Percentiles rank a stretch among this genome's conserved stretches.
Evolutionary conservation across 441 rosid species (phyloP).

Genomic region (Eutrema salsugineum): DNA sequence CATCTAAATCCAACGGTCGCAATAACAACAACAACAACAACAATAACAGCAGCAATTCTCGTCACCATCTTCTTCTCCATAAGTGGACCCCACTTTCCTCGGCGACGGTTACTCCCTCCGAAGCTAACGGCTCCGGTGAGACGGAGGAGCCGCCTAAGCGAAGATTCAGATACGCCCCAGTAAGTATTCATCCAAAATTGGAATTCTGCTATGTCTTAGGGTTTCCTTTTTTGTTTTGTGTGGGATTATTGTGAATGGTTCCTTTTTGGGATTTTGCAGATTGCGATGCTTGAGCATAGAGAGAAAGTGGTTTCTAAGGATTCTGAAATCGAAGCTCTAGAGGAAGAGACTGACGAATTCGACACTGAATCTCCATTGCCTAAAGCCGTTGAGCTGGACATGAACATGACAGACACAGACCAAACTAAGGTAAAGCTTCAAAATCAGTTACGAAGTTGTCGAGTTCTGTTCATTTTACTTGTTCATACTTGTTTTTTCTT

Average conservation of each 20-base stretch:
- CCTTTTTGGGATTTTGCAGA: constrained; percentile 31
- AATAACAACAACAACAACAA: constrained; percentile 12
- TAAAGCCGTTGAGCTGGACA: constrained; percentile 35
- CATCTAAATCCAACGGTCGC: constrained; percentile 46
- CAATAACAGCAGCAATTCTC: constrained; percentile 23
- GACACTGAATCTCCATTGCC: constrained; percentile 31
- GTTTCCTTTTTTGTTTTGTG: not conserved
- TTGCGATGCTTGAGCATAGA: constrained; percentile 72
- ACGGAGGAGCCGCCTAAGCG: constrained; percentile 70
- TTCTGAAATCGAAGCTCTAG: constrained; percentile 43
- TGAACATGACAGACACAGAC: constrained; percentile 28
- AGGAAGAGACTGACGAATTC: constrained; percentile 36
- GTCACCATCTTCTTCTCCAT: constrained; percentile 49
- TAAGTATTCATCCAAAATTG: constrained; percentile 26
- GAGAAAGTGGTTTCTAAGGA: constrained; percentile 40
- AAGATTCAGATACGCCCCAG: constrained; percentile 89
- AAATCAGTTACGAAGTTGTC: not conserved
- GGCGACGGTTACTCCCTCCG: constrained; percentile 22
- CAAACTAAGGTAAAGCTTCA: constrained; percentile 25
- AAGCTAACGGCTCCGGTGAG: constrained; percentile 31
- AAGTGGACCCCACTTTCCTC: constrained; percentile 62
- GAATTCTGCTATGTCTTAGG: not conserved
- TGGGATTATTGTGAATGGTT: constrained; percentile 2
- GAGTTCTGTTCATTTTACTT: not conserved
- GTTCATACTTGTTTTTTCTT: not conserved